These are phyloP conservation scores for Vitis hybrid DNA, from an alignment of 177 flowering plant genomes.

Conservation along the genomic window DNA sequence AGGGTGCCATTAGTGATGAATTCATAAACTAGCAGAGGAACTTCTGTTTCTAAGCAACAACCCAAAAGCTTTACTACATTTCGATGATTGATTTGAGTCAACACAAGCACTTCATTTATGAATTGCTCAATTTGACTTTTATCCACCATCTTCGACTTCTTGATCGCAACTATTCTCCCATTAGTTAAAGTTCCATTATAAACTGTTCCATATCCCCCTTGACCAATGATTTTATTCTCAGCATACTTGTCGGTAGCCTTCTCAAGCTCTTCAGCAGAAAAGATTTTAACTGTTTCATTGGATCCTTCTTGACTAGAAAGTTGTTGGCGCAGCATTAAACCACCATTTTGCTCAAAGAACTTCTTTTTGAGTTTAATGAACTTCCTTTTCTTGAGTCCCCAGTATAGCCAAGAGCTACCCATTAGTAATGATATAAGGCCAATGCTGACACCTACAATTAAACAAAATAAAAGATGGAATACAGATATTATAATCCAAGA, in stretches of 20 bases:
- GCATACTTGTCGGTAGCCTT: constrained; percentile 19
- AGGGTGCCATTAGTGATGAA: too few relatives aligned
- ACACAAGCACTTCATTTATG: too few relatives aligned
- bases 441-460: constrained; percentile 4
- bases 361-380: constrained; percentile 4
- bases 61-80: too few relatives aligned
- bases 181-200: too few relatives aligned
- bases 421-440: not conserved
- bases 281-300: constrained; percentile 7
- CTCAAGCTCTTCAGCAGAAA: constrained; percentile 15
- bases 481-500: too few relatives aligned
- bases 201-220: constrained; percentile 16
- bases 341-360: constrained; percentile 19
- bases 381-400: constrained; percentile 8
- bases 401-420: not conserved
- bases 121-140: too few relatives aligned
- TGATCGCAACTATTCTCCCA: too few relatives aligned
- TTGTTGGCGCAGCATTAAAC: constrained; percentile 10
- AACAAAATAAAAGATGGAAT: not conserved
- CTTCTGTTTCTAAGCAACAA: too few relatives aligned
- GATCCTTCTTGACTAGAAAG: not conserved
- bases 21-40: too few relatives aligned
- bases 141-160: too few relatives aligned
- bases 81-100: too few relatives aligned
- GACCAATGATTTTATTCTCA: constrained; percentile 14